These are phyloP conservation scores for Verticillium albo-atrum DNA, from an alignment of 2,329 filamentous ascomycete genomes.

Conservation along the genomic window DNA sequence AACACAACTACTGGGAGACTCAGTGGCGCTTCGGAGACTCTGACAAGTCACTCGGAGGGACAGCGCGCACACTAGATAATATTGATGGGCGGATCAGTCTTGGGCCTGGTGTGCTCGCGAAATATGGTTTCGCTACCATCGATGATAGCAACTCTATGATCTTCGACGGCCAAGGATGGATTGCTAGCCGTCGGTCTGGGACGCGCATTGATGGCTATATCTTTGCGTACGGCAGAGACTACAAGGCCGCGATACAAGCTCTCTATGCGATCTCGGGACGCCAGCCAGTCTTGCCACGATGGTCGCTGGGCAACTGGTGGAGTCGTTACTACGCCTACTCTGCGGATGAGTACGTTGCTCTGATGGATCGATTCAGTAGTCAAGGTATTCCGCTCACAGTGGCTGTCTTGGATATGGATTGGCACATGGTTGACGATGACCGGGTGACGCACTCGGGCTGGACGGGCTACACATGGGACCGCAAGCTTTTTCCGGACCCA, in stretches of 20 bases:
- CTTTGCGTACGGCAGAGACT: conserved; percentile 56
- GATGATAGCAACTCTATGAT: conserved; percentile 54
- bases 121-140: conserved; percentile 44
- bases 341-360: conserved; percentile 47
- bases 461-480: conserved; percentile 62
- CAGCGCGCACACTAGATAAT: conserved; percentile 50
- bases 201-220: conserved; percentile 54
- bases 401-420: conserved; percentile 63
- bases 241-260: conserved; percentile 45
- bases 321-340: conserved; percentile 57
- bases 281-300: conserved; percentile 52
- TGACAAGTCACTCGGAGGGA: conserved; percentile 35
- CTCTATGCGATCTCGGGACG: conserved; percentile 52
- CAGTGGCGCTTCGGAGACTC: conserved; percentile 47
- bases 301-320: conserved; percentile 63
- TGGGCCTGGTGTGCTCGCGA: conserved; percentile 45
- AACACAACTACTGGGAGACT: conserved; percentile 31
- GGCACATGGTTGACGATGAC: conserved; percentile 51
- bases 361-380: conserved; percentile 51
- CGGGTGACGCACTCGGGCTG: conserved; percentile 45
- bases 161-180: conserved; percentile 48
- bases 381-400: conserved; percentile 52
- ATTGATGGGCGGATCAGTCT: conserved; percentile 46
- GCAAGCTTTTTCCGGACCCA: conserved; percentile 52
- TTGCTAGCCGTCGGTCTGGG: conserved; percentile 40